Base-by-base conservation (phyloP, 2,329 filamentous ascomycete genomes). In the Immersiporthe knoxdaviesiana region DNA sequence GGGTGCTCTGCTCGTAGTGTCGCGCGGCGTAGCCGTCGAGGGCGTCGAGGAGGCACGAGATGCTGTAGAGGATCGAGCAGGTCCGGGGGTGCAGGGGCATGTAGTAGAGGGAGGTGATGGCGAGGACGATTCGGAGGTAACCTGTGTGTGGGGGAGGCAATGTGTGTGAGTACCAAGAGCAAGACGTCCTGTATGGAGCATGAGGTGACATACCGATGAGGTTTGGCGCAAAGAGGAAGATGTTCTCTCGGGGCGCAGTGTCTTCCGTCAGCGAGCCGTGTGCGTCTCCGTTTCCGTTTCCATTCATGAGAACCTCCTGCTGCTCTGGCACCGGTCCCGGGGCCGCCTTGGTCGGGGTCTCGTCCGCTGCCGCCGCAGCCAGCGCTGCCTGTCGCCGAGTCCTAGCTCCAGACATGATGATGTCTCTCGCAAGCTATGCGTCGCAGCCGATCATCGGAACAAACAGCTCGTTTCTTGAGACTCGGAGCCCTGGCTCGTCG, bases 81-180 rank as follows among this genome's bases (percentile, higher is more conserved):
- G 94, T 97, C 76, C 95, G 91, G n/a, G 95, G 95, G 80, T 99
- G 96, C 66, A 98, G 88, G 65, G 96, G 95, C 96, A 99, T 99
- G 84, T 97, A 99, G 84, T 98, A 97, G 74, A 99, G 90, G 37
- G 96, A 97, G 62, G 92, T 93, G 76, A 97, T 84, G 75, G 94
- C 94, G 74, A 95, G 87, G 72, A 95, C 82, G 77, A 96, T 91
- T 76, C 92, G 90, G 69, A 83, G 85, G 80, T 95, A 95, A 74
- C 92, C 92, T 94, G 73, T 14, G 47, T 67, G n/a, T n/a, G n/a
- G n/a, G n/a, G n/a, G n/a, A n/a, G n/a, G n/a, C n/a, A n/a, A n/a
- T n/a, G n/a, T n/a, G n/a, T 35, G 35, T 8, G 35, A 4, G 39
- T 50, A 67, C 18, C 6, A 47, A 47, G 59, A 61, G 64, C 72